Conservation (phyloP, 495 filamentous ascomycete species). For the Trichoderma parareesei region DNA sequence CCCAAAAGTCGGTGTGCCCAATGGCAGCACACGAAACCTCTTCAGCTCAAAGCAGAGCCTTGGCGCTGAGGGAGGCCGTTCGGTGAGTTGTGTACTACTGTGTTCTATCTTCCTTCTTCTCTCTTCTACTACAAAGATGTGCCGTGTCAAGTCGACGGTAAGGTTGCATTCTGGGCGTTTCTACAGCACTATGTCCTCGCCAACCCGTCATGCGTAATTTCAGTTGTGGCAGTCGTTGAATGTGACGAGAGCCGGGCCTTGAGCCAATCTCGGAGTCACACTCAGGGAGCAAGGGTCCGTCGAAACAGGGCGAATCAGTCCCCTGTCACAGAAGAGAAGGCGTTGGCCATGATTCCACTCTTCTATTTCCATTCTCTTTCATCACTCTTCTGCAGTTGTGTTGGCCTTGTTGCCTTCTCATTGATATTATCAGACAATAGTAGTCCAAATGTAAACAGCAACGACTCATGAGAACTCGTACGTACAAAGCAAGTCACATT, state of each 20-base stretch:
- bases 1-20: conserved; percentile 3
- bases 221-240: neutral
- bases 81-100: neutral
- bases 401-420: no score
- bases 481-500: no score
- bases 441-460: no score
- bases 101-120: neutral
- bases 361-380: no score
- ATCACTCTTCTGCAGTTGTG: no score
- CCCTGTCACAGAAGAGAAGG: neutral
- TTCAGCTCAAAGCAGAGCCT: neutral
- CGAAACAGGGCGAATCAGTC: neutral
- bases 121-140: no score
- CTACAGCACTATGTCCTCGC: neutral
- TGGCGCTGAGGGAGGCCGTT: neutral
- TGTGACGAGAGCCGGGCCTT: neutral
- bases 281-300: neutral
- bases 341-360: no score
- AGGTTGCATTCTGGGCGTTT: no score
- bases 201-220: neutral
- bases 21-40: neutral
- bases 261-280: conserved; percentile 8
- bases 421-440: no score
- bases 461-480: no score
- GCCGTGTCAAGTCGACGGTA: no score